phyloP scores from a whole-genome alignment of 306 rosid species.

The Glycyrrhiza uralensis region DNA sequence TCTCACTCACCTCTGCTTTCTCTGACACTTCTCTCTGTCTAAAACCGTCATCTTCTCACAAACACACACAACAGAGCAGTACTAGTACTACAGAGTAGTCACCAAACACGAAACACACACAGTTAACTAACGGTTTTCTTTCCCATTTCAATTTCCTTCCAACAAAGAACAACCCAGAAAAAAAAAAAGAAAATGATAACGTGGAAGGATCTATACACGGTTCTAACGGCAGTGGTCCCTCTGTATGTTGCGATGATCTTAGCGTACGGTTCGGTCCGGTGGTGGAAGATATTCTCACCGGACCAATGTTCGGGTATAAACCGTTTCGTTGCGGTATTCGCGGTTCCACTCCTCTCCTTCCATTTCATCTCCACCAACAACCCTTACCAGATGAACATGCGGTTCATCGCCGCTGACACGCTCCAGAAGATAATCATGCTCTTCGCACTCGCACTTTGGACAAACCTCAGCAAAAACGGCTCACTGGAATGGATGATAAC shows the following conservation, averaged over 20 bases:
- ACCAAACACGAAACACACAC: neutral
- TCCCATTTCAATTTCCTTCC: neutral
- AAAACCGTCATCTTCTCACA: neutral
- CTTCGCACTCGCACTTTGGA: slow-evolving; percentile 3
- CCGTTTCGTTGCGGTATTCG: slow-evolving; percentile 85
- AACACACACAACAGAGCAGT: neutral
- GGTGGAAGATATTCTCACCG: slow-evolving; percentile 57
- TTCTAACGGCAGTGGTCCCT: slow-evolving; percentile 27
- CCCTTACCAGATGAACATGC: slow-evolving; percentile 80
- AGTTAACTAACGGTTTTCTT: slow-evolving; percentile 5
- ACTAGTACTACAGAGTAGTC: neutral
- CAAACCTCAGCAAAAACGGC: slow-evolving; percentile 8
- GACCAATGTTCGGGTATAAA: slow-evolving; percentile 97
- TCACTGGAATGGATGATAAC: slow-evolving; percentile 27
- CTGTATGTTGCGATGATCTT: slow-evolving; percentile 29
- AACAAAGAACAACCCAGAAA: neutral
- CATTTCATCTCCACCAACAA: slow-evolving; percentile 79
- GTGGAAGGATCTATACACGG: slow-evolving; percentile 21
- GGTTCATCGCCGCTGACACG: slow-evolving; percentile 91
- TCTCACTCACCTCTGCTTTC: neutral
- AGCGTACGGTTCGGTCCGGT: slow-evolving; percentile 27
- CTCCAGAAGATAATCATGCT: slow-evolving; percentile 71
- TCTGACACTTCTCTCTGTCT: neutral
- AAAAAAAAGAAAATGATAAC: neutral
- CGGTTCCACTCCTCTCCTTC: slow-evolving; percentile 85